phyloP scores from a whole-genome alignment of 352 stramenopile genomes.

The Globisporangium radiosum region DNA sequence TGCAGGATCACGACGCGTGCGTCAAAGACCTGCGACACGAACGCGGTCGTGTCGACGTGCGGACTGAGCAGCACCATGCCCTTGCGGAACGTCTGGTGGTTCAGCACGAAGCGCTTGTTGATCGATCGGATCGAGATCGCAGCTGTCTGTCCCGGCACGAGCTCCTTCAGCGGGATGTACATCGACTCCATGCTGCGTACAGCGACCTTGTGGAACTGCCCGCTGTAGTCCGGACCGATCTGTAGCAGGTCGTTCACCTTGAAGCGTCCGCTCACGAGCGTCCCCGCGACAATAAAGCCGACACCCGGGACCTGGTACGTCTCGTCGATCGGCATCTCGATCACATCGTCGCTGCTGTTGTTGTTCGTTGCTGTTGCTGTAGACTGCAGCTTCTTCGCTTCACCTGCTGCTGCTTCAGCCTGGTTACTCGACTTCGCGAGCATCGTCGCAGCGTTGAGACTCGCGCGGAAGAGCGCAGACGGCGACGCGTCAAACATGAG shows the following conservation, averaged over 20 bases:
- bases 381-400: constrained; percentile 3
- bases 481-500: constrained; percentile 70
- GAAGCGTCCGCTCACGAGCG: constrained; percentile 89
- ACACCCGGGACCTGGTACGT: constrained; percentile 92
- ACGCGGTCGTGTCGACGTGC: constrained; percentile 66
- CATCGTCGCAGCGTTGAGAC: constrained; percentile 37
- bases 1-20: constrained; percentile 92
- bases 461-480: constrained; percentile 63
- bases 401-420: not conserved
- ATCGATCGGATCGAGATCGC: constrained; percentile 84
- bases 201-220: constrained; percentile 80
- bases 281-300: constrained; percentile 91
- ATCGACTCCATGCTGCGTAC: constrained; percentile 88
- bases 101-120: constrained; percentile 85
- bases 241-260: constrained; percentile 84
- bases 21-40: constrained; percentile 86
- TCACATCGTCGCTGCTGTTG: constrained; percentile 21
- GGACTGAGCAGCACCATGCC: constrained; percentile 89
- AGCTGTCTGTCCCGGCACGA: constrained; percentile 79
- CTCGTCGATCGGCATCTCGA: constrained; percentile 87
- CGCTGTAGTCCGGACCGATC: constrained; percentile 87
- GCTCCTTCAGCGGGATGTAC: constrained; percentile 87
- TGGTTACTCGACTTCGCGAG: constrained; percentile 55
- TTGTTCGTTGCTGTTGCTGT: not conserved
- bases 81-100: constrained; percentile 84